Evolutionary conservation across 176 grass and related monocot genomes (phyloP).

Genomic region (Aegilops bicornis): DNA sequence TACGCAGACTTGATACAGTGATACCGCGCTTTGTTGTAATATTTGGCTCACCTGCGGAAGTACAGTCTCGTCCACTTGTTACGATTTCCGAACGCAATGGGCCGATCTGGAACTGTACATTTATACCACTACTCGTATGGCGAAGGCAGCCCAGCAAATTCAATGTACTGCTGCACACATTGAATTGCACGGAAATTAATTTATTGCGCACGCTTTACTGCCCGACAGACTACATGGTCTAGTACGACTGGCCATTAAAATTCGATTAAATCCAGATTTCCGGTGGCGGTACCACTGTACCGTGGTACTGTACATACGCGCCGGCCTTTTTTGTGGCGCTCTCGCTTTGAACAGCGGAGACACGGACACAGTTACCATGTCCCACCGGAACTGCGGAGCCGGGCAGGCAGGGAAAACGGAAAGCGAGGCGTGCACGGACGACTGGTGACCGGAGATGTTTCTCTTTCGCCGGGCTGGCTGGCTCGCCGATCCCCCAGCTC

Average conservation of each 20-base stretch:
- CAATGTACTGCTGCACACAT: slow-evolving; percentile 36
- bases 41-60: background rate
- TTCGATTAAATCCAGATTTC: slow-evolving; percentile 5
- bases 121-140: slow-evolving; percentile 2
- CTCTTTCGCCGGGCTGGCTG: slow-evolving; percentile 8
- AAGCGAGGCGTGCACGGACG: slow-evolving; percentile 33
- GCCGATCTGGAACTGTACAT: slow-evolving; percentile 41
- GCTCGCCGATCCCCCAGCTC: background rate
- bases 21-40: background rate
- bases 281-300: background rate
- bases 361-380: background rate
- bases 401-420: slow-evolving; percentile 39
- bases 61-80: background rate
- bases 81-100: slow-evolving; percentile 1
- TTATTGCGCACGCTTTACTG: slow-evolving; percentile 15
- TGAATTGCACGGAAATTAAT: slow-evolving; percentile 13
- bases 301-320: background rate
- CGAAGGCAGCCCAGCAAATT: slow-evolving; percentile 27
- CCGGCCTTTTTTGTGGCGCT: background rate
- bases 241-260: background rate
- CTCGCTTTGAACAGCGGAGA: background rate
- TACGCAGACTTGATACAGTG: background rate
- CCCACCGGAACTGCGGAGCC: background rate
- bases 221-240: slow-evolving; percentile 14
- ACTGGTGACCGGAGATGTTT: slow-evolving; percentile 1